Base-by-base conservation (phyloP, 2,329 filamentous ascomycete species). In the Pochonia chlamydosporia region DNA sequence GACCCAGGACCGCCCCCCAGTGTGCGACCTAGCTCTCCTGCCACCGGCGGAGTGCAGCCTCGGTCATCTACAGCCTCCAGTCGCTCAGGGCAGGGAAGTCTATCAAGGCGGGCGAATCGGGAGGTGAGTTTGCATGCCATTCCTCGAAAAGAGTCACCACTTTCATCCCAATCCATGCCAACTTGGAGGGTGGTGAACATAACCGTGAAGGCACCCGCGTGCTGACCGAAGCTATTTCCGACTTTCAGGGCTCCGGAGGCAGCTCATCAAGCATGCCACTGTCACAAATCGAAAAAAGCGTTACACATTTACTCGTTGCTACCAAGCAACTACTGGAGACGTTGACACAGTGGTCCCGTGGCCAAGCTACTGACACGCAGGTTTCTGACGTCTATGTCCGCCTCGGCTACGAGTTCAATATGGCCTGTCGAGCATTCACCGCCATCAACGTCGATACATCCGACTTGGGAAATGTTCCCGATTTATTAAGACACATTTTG, bases 381-480 rank as follows among this genome's bases (percentile, higher is more conserved):
- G 93, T 99, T 50, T 97, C 93, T 11, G 93, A 99, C 65, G 93
- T 99, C 58, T 99, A 99, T 64, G 93, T 99, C 51, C 86, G 93
- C 51, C 74, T 99, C 52, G 93, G 93, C 40, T 99, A 99, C 69
- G 93, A 99, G 69, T 99, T 99, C 77, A 99, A 99, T 69, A 93
- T 99, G 73, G 93, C 93, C 24, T 97, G 92, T 67, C 86, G 93
- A 47, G 92, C 93, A 52, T 99, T 99, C 69, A 89, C 89, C 59
- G 89, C 91, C 49, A 99, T 99, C 61, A 93, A 95, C 52, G 93
- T 99, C 53, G 93, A 99, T 60, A 96, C 91, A 1, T 81, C 83
- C 23, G 93, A 99, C 65, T 76, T 99, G 11, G 93, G 93, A 48
- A 96, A 96, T 57, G 93, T 99, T 3, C 93, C 93, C 5, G 93